Evolutionary conservation across 2,329 filamentous ascomycete genomes (phyloP).

Genomic region (Canariomyces notabilis): DNA sequence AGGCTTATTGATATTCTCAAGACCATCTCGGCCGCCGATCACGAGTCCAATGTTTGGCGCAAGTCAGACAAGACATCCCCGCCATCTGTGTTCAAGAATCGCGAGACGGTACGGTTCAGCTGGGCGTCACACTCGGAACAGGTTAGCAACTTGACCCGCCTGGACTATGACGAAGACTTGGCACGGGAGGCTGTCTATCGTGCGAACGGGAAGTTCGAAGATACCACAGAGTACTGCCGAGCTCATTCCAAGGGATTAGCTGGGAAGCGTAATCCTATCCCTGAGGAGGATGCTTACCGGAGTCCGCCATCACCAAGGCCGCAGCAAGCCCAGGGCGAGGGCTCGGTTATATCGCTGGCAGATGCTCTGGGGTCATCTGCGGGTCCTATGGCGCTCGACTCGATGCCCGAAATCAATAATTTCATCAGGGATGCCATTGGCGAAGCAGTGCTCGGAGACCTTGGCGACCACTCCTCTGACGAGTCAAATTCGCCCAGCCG

Average conservation of each 20-base stretch:
- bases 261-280: conserved; percentile 63
- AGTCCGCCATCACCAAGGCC: conserved; percentile 28
- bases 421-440: conserved; percentile 25
- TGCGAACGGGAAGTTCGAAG: conserved; percentile 59
- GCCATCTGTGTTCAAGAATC: conserved; percentile 40
- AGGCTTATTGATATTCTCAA: conserved; percentile 80
- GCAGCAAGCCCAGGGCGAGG: conserved; percentile 25
- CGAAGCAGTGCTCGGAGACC: conserved; percentile 23
- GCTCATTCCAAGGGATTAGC: conserved; percentile 54
- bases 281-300: conserved; percentile 49
- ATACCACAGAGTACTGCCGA: conserved; percentile 70
- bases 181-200: conserved; percentile 77
- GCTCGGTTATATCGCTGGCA: conserved; percentile 2
- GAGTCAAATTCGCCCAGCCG: conserved; percentile 26
- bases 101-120: conserved; percentile 40
- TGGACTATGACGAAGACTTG: conserved; percentile 55
- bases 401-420: conserved; percentile 24
- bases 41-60: conserved; percentile 61
- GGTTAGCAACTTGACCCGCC: conserved; percentile 28
- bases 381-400: conserved; percentile 33
- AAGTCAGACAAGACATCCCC: conserved; percentile 50
- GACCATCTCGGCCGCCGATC: conserved; percentile 69
- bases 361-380: conserved; percentile 12
- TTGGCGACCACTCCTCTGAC: conserved; percentile 22
- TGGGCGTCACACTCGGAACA: conserved; percentile 39